A percentile compares a stretch with the other conserved stretches of the same genome.
Evolutionary conservation across 371 early-diverging fungal genomes (phyloP).

Genomic region (Funneliformis caledonium): DNA sequence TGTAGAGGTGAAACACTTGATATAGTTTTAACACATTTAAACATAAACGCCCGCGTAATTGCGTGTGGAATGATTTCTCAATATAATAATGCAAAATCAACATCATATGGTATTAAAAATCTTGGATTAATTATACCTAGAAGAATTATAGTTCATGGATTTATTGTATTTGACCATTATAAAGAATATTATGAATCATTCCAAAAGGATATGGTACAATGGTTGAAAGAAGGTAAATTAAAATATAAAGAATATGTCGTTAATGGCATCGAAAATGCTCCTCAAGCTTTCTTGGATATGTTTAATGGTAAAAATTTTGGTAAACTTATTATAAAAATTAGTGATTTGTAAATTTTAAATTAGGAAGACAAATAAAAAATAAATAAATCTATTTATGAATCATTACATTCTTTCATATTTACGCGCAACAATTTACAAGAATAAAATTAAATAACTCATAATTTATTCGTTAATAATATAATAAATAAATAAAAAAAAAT

Average conservation of each 20-base stretch:
- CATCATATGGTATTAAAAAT: constrained; percentile 47
- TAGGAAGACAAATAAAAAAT: no score
- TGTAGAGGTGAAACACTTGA: constrained; percentile 68
- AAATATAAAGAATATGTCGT: constrained; percentile 66
- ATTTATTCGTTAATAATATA: no score
- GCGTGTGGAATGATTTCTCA: constrained; percentile 75
- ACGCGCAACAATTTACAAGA: no score
- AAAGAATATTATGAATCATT: constrained; percentile 57
- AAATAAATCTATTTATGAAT: no score
- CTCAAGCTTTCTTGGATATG: constrained; percentile 74
- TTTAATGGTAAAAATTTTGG: constrained; percentile 83
- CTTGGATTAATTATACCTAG: constrained; percentile 50
- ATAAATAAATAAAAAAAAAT: no score
- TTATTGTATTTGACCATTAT: constrained; percentile 62
- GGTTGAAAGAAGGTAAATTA: constrained; percentile 71
- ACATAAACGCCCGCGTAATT: constrained; percentile 63
- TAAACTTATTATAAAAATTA: constrained; percentile 80
- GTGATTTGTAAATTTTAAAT: background rate
- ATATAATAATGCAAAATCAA: constrained; percentile 55
- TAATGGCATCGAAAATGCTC: constrained; percentile 81
- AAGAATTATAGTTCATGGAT: constrained; percentile 68
- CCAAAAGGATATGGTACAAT: constrained; percentile 44
- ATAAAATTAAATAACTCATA: no score
- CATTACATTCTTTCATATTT: no score
- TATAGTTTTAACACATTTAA: constrained; percentile 59